Evolutionary conservation across 2,329 filamentous ascomycete genomes (phyloP).

Genomic region (Lecanicillium sp.): DNA sequence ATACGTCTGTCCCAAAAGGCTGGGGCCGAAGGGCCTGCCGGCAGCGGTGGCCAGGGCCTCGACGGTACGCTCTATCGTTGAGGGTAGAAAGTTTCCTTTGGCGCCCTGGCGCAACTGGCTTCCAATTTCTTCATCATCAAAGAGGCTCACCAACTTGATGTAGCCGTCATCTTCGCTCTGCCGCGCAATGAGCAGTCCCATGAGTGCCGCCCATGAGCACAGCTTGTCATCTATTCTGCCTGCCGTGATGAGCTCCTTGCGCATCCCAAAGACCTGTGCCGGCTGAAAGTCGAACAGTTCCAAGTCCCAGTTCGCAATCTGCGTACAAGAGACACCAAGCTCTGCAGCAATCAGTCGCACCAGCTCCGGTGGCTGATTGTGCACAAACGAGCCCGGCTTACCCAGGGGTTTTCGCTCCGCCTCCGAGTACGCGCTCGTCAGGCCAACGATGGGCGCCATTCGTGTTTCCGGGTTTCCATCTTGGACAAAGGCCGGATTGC

Average conservation of each 20-base stretch:
- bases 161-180: constrained; percentile 51
- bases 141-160: constrained; percentile 87
- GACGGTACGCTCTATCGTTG: constrained; percentile 71
- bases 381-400: constrained; percentile 63
- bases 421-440: constrained; percentile 60
- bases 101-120: constrained; percentile 86
- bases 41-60: constrained; percentile 56
- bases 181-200: constrained; percentile 69
- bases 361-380: constrained; percentile 77
- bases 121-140: constrained; percentile 96
- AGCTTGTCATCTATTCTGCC: constrained; percentile 97
- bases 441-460: constrained; percentile 86
- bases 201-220: constrained; percentile 86
- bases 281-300: constrained; percentile 91
- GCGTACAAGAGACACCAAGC: constrained; percentile 67
- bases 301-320: constrained; percentile 92
- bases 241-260: constrained; percentile 90
- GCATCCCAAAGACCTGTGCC: constrained; percentile 73
- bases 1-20: constrained; percentile 71
- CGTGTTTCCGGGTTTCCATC: constrained; percentile 87
- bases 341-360: constrained; percentile 75
- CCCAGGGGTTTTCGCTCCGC: constrained; percentile 39
- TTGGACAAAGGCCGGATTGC: constrained; percentile 58
- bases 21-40: constrained; percentile 40
- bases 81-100: constrained; percentile 77